phyloP scores from a whole-genome alignment of 2,329 filamentous ascomycete species.

The Celoporthe dispersa region DNA sequence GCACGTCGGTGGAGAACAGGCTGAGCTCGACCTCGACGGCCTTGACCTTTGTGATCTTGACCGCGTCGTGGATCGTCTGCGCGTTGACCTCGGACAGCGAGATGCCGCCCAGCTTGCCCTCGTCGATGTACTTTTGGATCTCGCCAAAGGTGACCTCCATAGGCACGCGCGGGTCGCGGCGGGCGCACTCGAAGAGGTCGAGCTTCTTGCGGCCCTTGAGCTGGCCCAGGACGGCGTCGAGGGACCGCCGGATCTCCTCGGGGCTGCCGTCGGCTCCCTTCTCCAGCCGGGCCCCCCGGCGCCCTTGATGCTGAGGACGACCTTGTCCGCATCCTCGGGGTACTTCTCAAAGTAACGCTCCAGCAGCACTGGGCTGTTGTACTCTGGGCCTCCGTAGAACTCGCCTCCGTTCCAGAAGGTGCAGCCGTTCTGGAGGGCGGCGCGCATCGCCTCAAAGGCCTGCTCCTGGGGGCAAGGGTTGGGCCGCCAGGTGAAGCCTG shows the following conservation, averaged over 20 bases:
- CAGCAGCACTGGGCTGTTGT: slow-evolving; percentile 62
- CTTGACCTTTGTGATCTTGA: slow-evolving; percentile 48
- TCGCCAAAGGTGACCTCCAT: slow-evolving; percentile 49
- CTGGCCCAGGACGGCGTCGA: slow-evolving; percentile 59
- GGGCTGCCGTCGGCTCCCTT: slow-evolving; percentile 54
- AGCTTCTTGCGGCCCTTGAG: slow-evolving; percentile 62
- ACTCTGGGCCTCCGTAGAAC: slow-evolving; percentile 64
- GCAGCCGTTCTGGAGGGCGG: slow-evolving; percentile 50
- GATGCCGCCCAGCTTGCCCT: slow-evolving; percentile 56
- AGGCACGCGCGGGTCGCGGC: slow-evolving; percentile 56
- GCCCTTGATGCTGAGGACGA: slow-evolving; percentile 69
- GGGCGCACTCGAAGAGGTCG: slow-evolving; percentile 63
- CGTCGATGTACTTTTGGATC: slow-evolving; percentile 53
- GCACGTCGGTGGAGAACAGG: slow-evolving; percentile 52
- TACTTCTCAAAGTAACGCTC: slow-evolving; percentile 66
- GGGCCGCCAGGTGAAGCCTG: slow-evolving; percentile 51
- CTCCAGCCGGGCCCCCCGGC: slow-evolving; percentile 43
- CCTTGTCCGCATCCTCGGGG: slow-evolving; percentile 65
- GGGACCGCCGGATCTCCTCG: slow-evolving; percentile 57
- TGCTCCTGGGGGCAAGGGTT: slow-evolving; percentile 48
- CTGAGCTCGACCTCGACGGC: slow-evolving; percentile 61
- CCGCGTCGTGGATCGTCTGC: slow-evolving; percentile 53
- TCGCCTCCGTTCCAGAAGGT: slow-evolving; percentile 67
- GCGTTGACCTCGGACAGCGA: slow-evolving; percentile 57
- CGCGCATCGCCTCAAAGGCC: slow-evolving; percentile 59